A percentile compares a stretch with the other conserved stretches of the same genome.
Conservation (phyloP, 1,139 yeast species). For the Lodderomyces parapsilosis region DNA sequence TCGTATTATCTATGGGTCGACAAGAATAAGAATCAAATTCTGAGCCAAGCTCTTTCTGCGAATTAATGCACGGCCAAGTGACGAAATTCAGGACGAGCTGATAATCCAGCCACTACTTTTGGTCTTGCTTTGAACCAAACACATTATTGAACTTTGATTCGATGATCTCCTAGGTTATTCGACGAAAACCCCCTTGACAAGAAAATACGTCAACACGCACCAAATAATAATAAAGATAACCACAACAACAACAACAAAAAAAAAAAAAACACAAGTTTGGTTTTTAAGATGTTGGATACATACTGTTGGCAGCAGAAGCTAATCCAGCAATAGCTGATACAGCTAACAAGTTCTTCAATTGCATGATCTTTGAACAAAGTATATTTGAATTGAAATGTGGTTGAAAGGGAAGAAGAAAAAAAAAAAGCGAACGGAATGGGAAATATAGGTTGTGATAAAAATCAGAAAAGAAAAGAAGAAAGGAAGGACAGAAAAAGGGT, state of each 20-base stretch:
- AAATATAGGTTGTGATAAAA: not conserved
- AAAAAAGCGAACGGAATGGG: constrained; percentile 3
- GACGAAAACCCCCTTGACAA: constrained; percentile 2
- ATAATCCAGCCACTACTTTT: too few relatives aligned
- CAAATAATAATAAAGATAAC: constrained; percentile 1
- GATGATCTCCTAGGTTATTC: too few relatives aligned
- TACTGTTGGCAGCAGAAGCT: constrained; percentile 52
- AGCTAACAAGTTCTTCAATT: constrained; percentile 48
- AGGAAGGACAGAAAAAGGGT: not conserved
- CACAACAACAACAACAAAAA: not conserved
- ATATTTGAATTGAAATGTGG: not conserved
- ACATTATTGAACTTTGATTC: too few relatives aligned
- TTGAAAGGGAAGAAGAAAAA: not conserved
- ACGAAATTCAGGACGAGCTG: too few relatives aligned
- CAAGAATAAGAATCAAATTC: too few relatives aligned
- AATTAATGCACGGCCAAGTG: too few relatives aligned
- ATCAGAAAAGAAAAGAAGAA: not conserved
- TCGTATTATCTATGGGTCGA: too few relatives aligned
- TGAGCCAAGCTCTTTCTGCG: too few relatives aligned
- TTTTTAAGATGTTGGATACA: constrained; percentile 19
- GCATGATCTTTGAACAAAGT: constrained; percentile 39
- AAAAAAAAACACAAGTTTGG: too few relatives aligned
- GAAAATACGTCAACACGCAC: not conserved
- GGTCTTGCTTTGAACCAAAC: too few relatives aligned
- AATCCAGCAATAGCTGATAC: constrained; percentile 46